Percentiles rank a stretch among this genome's conserved stretches.
phyloP scores from a whole-genome alignment of 2,329 filamentous ascomycete species.

The Rhinocladiella similis region DNA sequence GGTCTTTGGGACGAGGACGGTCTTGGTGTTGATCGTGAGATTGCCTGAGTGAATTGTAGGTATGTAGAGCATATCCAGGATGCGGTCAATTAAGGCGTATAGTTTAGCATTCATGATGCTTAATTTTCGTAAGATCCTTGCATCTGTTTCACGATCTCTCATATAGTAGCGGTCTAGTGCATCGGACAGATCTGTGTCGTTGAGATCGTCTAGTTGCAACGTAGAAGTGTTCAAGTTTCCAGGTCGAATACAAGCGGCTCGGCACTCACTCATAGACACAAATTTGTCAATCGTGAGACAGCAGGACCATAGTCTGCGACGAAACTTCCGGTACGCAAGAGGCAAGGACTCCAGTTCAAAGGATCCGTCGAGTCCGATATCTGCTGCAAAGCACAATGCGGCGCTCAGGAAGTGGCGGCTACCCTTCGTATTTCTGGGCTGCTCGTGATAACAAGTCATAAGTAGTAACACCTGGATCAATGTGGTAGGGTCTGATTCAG shows the following conservation, averaged over 20 bases:
- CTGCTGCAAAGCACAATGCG: slow-evolving; percentile 5
- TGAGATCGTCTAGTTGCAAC: background rate
- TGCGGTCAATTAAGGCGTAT: slow-evolving; percentile 12
- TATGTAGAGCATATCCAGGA: slow-evolving; percentile 11
- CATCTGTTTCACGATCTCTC: background rate
- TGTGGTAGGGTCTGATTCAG: slow-evolving; percentile 83
- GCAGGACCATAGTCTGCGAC: slow-evolving; percentile 12
- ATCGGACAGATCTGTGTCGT: background rate
- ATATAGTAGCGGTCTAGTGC: background rate
- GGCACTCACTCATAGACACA: slow-evolving; percentile 64
- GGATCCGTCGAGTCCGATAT: slow-evolving; percentile 1
- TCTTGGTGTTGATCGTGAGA: slow-evolving; percentile 1
- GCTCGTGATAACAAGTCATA: slow-evolving; percentile 58
- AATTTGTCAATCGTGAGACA: slow-evolving; percentile 6
- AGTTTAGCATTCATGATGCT: slow-evolving; percentile 13
- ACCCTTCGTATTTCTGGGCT: slow-evolving; percentile 2
- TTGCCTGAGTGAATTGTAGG: background rate
- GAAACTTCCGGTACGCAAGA: background rate
- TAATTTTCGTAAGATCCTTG: slow-evolving; percentile 1
- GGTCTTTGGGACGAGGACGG: slow-evolving; percentile 9
- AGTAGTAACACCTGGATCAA: slow-evolving; percentile 84
- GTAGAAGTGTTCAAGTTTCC: too few species aligned
- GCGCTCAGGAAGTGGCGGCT: slow-evolving; percentile 8
- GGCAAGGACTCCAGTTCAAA: background rate
- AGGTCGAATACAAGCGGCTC: slow-evolving; percentile 60